Evolutionary conservation across 306 rosid genomes (phyloP).

Genomic region (Datisca glomerata): DNA sequence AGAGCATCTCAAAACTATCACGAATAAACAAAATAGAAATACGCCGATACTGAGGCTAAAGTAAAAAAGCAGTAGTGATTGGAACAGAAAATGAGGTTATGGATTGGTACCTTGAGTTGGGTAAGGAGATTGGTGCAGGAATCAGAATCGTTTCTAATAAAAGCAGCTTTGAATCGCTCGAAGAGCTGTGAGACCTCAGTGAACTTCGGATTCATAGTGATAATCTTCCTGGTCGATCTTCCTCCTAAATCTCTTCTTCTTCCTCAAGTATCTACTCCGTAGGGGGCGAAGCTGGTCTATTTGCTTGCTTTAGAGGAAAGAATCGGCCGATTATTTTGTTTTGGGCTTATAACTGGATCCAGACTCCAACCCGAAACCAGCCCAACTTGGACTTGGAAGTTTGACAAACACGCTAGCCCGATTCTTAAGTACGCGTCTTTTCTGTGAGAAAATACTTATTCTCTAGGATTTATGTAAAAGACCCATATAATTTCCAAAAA

Average conservation of each 20-base stretch:
- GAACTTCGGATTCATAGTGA: constrained; percentile 64
- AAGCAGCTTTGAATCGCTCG: constrained; percentile 75
- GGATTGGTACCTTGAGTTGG: constrained; percentile 56
- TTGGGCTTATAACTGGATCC: constrained; percentile 4
- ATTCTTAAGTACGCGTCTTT: too few species aligned
- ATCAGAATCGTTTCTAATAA: constrained; percentile 45
- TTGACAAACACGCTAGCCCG: too few species aligned
- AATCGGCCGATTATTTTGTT: neutral
- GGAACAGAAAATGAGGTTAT: constrained; percentile 28
- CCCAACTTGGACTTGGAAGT: too few species aligned
- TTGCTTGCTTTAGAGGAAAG: constrained; percentile 21
- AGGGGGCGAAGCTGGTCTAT: neutral
- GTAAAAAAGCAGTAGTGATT: neutral
- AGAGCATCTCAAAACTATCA: too few species aligned
- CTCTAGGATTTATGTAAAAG: too few species aligned
- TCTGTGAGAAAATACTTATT: too few species aligned
- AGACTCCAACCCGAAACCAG: neutral
- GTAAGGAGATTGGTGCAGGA: constrained; percentile 38
- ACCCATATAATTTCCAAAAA: too few species aligned
- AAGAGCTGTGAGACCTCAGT: constrained; percentile 63
- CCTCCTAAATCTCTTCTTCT: constrained; percentile 2
- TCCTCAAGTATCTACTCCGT: constrained; percentile 1
- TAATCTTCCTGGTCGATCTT: neutral
- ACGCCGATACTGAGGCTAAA: neutral
- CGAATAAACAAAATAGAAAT: neutral